Evolutionary conservation across 2,329 filamentous ascomycete genomes (phyloP).

Genomic region (Cordyceps pruinosa): DNA sequence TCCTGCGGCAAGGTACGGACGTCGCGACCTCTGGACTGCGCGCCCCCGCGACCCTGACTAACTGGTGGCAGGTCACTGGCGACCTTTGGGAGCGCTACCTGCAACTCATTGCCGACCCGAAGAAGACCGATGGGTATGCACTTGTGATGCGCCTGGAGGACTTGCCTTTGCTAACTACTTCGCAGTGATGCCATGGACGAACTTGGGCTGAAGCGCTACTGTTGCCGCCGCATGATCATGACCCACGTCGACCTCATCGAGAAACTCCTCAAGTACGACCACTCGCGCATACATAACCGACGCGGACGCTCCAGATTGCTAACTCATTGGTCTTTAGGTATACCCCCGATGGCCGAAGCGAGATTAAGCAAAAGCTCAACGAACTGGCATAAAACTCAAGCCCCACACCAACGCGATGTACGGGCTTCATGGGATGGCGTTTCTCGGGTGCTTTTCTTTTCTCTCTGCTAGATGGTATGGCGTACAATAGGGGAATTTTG

Average conservation of each 20-base stretch:
- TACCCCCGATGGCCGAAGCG: constrained; percentile 49
- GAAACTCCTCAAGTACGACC: constrained; percentile 81
- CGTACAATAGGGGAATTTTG: constrained; percentile 5
- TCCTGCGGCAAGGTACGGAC: constrained; percentile 91
- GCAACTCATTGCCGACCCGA: constrained; percentile 69
- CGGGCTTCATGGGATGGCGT: constrained; percentile 12
- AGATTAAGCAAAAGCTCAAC: constrained; percentile 14
- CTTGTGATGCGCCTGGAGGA: neutral
- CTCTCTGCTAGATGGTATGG: constrained; percentile 6
- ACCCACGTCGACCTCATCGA: constrained; percentile 98
- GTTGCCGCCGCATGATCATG: constrained; percentile 99
- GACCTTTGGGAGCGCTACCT: constrained; percentile 97
- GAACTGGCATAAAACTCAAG: constrained; percentile 11
- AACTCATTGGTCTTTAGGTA: constrained; percentile 36
- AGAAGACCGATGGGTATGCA: constrained; percentile 64
- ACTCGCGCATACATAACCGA: neutral
- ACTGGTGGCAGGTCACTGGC: constrained; percentile 68
- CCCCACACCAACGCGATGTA: neutral
- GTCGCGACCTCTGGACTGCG: neutral
- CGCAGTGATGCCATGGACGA: constrained; percentile 95
- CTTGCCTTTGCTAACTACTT: constrained; percentile 18
- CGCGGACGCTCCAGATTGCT: neutral
- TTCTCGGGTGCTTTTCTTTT: constrained; percentile 2
- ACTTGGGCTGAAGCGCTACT: constrained; percentile 90
- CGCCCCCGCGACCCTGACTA: constrained; percentile 22